Evolutionary conservation across 129 eudicot species (phyloP).

Genomic region (Centaurea solstitialis): DNA sequence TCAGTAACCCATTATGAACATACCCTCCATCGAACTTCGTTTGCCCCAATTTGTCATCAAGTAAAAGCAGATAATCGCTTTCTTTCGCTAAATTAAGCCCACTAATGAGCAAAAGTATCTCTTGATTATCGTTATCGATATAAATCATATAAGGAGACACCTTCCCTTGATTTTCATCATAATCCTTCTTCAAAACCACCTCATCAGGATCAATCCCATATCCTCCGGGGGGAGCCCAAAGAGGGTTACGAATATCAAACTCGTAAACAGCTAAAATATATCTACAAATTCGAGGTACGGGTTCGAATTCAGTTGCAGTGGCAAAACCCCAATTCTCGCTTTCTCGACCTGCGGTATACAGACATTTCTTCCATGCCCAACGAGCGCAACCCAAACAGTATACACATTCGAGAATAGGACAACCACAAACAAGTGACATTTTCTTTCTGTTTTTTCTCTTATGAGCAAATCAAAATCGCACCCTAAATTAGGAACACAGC

Average conservation of each 20-base stretch:
- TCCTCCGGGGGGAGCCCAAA: constrained; percentile 95
- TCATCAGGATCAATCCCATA: constrained; percentile 80
- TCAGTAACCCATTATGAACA: constrained; percentile 88
- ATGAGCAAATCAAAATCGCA: constrained; percentile 2
- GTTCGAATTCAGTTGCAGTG: constrained; percentile 71
- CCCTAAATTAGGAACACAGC: not conserved
- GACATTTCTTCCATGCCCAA: constrained; percentile 91
- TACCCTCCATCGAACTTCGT: constrained; percentile 85
- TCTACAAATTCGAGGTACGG: constrained; percentile 73
- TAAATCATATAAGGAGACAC: constrained; percentile 87
- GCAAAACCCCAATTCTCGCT: constrained; percentile 96
- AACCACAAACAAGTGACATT: constrained; percentile 69
- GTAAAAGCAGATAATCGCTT: constrained; percentile 68
- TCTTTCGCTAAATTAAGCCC: constrained; percentile 83
- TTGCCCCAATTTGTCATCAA: constrained; percentile 91
- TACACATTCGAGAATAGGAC: constrained; percentile 85
- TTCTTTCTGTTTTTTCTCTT: constrained; percentile 19
- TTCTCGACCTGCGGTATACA: constrained; percentile 83
- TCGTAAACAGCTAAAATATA: constrained; percentile 83
- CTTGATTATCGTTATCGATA: constrained; percentile 72
- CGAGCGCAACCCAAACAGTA: constrained; percentile 90
- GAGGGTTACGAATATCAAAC: constrained; percentile 74
- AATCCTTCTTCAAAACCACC: constrained; percentile 62
- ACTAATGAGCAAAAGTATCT: constrained; percentile 70
- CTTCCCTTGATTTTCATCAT: constrained; percentile 69